phyloP scores from a whole-genome alignment of 2,329 filamentous ascomycete species.

The Penicillium capsulatum region DNA sequence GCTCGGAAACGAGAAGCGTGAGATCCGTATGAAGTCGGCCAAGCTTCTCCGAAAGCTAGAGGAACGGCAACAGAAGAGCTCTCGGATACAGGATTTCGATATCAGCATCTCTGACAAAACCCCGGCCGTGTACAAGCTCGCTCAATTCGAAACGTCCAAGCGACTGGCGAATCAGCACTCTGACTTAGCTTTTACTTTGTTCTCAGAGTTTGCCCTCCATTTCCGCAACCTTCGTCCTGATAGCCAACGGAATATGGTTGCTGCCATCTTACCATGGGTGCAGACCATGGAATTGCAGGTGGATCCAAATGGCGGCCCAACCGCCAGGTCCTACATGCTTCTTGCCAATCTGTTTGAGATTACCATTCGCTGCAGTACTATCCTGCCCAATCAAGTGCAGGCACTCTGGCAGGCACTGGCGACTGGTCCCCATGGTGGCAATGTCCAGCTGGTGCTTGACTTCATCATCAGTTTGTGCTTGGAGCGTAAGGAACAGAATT shows the following conservation, averaged over 20 bases:
- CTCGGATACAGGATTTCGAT: slow-evolving; percentile 93
- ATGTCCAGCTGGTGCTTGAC: slow-evolving; percentile 89
- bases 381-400: slow-evolving; percentile 92
- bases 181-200: slow-evolving; percentile 85
- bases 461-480: slow-evolving; percentile 94
- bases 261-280: slow-evolving; percentile 92
- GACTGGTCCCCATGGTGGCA: slow-evolving; percentile 85
- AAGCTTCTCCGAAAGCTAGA: slow-evolving; percentile 76
- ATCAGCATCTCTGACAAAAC: slow-evolving; percentile 99
- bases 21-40: slow-evolving; percentile 83
- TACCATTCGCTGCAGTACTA: slow-evolving; percentile 83
- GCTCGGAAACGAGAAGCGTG: slow-evolving; percentile 83
- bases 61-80: slow-evolving; percentile 75
- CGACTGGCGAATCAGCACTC: slow-evolving; percentile 82
- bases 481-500: slow-evolving; percentile 93
- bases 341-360: slow-evolving; percentile 94
- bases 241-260: slow-evolving; percentile 88
- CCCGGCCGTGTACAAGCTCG: slow-evolving; percentile 93
- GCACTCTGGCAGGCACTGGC: slow-evolving; percentile 95
- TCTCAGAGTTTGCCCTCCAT: slow-evolving; percentile 90
- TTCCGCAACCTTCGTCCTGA: slow-evolving; percentile 82
- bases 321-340: slow-evolving; percentile 87
- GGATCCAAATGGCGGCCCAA: slow-evolving; percentile 86
- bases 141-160: slow-evolving; percentile 94
- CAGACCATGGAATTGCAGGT: slow-evolving; percentile 89